Base-by-base conservation (phyloP, 345 rosid species). In the Heritiera littoralis region DNA sequence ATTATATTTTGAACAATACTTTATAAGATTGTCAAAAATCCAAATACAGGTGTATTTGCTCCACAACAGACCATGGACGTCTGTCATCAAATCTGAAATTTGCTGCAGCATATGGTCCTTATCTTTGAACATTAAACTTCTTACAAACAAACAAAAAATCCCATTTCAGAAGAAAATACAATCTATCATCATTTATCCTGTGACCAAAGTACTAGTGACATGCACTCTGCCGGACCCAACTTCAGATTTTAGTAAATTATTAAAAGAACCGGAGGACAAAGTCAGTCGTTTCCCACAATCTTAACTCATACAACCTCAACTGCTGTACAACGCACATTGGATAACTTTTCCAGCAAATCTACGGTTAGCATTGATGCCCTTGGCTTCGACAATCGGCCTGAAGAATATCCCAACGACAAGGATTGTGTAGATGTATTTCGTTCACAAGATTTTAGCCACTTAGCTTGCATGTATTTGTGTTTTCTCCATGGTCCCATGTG, bases 401-500 rank as follows among this genome's bases (percentile, higher is more conserved):
- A 35, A 35, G 38, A 77, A 40, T 17, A 20, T 40, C 41, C 80
- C 77, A 70, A 32, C 3, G 86, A 17, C 69, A 84, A 70, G 2
- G 66, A 43, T 12, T 81, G 67, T 51, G 13, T 35, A 3, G 85
- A 30, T 13, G 86, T 59, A 8, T 83, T 80, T 72, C 87, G 71
- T 63, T 84, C 76, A 41, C 86, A 81, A 0, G 83, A 3, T 3
- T 86, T 79, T 17, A 87, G 84, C 90, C 92, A 89, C 77, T 89
- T 89, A 1, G 88, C 86, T 65, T 86, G 89, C 92, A 89, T 86
- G 81, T 89, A 89, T 23, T 86, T 78, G 2, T 84, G 88, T 79
- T 86, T 89, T 76, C 92, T 83, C 92, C 92, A 89, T 40, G 92
- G 92, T 17, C 89, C 90, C 81, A 89, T 60, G 46, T 89, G 92